phyloP scores from a whole-genome alignment of 2,329 filamentous ascomycete species.

The Beauveria sp. region DNA sequence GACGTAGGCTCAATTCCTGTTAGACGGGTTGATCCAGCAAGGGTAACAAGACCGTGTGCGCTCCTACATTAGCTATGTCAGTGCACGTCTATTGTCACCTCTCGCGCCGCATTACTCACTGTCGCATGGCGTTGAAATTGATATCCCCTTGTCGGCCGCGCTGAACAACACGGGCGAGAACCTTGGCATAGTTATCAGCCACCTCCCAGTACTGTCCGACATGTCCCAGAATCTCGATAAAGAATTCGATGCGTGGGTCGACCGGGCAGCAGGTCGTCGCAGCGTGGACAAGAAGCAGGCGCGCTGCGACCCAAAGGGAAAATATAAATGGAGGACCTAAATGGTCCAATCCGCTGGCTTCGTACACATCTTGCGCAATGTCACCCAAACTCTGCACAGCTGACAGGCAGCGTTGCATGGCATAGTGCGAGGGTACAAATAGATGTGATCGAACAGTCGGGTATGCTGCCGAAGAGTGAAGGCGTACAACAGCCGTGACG shows the following conservation, averaged over 20 bases:
- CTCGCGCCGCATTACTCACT: slow-evolving; percentile 20
- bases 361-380: slow-evolving; percentile 35
- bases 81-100: neutral
- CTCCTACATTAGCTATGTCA: slow-evolving; percentile 19
- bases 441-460: slow-evolving; percentile 31
- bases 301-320: slow-evolving; percentile 35
- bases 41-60: slow-evolving; percentile 30
- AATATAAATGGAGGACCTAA: slow-evolving; percentile 37
- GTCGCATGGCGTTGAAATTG: slow-evolving; percentile 32
- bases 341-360: slow-evolving; percentile 34
- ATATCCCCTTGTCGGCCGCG: slow-evolving; percentile 28
- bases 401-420: slow-evolving; percentile 37
- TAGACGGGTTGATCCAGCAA: slow-evolving; percentile 28
- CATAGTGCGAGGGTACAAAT: slow-evolving; percentile 36
- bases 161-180: slow-evolving; percentile 31
- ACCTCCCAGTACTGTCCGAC: slow-evolving; percentile 38
- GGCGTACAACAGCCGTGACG: slow-evolving; percentile 34
- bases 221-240: slow-evolving; percentile 33
- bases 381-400: slow-evolving; percentile 36
- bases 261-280: slow-evolving; percentile 29
- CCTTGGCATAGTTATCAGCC: slow-evolving; percentile 33
- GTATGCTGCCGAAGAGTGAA: slow-evolving; percentile 38
- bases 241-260: slow-evolving; percentile 34
- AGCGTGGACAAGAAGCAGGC: slow-evolving; percentile 33
- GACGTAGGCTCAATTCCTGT: slow-evolving; percentile 32